Evolutionary conservation across 176 grass and related monocot genomes (phyloP), one percentile per base, ranked within the genome.

Genomic region (Bothriochloa decipiens): DNA sequence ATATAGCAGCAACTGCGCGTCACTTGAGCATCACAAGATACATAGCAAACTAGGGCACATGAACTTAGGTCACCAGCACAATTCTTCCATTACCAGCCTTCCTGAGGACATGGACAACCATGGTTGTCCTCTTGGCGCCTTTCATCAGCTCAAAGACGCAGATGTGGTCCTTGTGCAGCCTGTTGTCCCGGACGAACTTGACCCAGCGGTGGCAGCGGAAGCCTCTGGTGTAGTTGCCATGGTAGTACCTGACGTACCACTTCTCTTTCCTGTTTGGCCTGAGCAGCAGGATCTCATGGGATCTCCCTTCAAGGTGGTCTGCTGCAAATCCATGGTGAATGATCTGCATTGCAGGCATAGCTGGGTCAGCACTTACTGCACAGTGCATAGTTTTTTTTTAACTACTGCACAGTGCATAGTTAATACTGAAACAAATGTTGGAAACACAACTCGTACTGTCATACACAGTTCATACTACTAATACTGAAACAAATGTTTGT

Each of bases 71-170:
- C 50, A 62, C 11, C 37, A 85, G 39, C 8, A 79, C 52, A 33
- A 85, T 8, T 26, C 37, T 42, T 28, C 75, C 26, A 25, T 47
- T 46, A 47, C 70, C 40, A 47, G 62, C 12, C 65, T 85, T 85
- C 35, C 12, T 61, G 39, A 72, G 22, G 52, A 85, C 65, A 79
- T 86, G 84, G 39, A 79, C 75, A 22, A 69, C 41, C 84, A 86
- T 79, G 0, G 84, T 86, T 1, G 39, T 22, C 28, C 5, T 78
- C 75, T 13, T 85, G 0, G 72, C 58, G 22, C 68, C 22, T 46
- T 49, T 81, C 26, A 62, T 83, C 72, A 92, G 36, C 86, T 92
- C 90, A 3, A 88, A 89, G 33, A 78, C 3, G 29, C 90, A 92
- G 53, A 89, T 5, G 47, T 83, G 27, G 26, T 67, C 78, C 43